These are phyloP conservation scores for Pachyrhizus erosus DNA, from an alignment of 306 rosid species.

Conservation along the genomic window DNA sequence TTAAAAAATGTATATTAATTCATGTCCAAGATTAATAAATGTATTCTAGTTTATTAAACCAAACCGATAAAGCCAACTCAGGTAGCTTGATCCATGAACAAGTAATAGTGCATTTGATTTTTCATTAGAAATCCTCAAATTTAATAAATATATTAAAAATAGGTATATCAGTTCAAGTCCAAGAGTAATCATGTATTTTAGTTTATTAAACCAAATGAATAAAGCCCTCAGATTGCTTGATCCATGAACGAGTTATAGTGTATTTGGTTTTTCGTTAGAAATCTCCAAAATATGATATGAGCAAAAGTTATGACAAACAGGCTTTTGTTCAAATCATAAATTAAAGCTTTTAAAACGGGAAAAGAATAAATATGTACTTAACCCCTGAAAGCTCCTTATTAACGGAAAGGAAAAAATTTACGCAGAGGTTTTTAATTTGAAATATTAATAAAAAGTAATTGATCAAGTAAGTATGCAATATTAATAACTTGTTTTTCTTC, in stretches of 20 bases:
- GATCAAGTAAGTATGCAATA: neutral
- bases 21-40: slow-evolving; percentile 1
- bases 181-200: neutral
- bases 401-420: neutral
- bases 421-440: neutral
- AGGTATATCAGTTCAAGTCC: neutral
- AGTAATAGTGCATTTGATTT: neutral
- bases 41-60: neutral
- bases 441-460: neutral
- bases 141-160: neutral
- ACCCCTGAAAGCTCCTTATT: neutral
- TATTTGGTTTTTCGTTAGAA: neutral
- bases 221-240: neutral
- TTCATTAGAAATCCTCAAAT: no score
- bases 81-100: neutral
- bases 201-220: neutral
- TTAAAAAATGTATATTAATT: neutral
- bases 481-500: neutral
- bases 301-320: neutral
- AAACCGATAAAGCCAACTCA: neutral
- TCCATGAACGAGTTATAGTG: neutral
- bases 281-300: neutral
- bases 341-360: neutral
- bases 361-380: neutral
- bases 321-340: neutral